Conservation (phyloP, 306 rosid genomes). For the Hippophae gyantsensis region DNA sequence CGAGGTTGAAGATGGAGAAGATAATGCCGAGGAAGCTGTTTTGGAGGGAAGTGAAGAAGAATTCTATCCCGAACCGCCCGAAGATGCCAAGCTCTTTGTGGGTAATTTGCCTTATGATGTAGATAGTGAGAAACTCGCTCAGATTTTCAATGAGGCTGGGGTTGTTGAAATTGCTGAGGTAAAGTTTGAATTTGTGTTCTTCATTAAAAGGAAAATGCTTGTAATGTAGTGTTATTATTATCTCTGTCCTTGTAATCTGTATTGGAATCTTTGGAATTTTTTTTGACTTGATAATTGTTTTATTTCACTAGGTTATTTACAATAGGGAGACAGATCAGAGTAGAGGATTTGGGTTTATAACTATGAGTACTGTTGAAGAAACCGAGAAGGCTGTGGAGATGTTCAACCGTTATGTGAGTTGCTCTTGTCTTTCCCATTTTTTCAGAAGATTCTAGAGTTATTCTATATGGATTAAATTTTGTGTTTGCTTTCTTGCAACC, state of each 20-base stretch:
- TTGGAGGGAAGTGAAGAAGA: slow-evolving; percentile 13
- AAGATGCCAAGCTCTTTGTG: slow-evolving; percentile 39
- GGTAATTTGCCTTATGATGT: slow-evolving; percentile 35
- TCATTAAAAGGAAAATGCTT: background rate
- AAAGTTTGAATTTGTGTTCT: background rate
- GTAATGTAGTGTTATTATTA: too few species aligned
- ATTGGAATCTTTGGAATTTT: background rate
- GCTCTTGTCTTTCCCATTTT: background rate
- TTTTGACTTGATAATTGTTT: background rate
- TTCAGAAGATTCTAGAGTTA: too few species aligned
- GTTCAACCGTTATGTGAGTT: slow-evolving; percentile 33
- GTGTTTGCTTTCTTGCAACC: background rate
- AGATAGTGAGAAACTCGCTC: slow-evolving; percentile 32
- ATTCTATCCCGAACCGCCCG: slow-evolving; percentile 29
- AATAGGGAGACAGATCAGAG: slow-evolving; percentile 38
- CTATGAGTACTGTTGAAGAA: slow-evolving; percentile 36
- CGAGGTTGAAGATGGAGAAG: slow-evolving; percentile 5
- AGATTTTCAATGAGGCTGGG: slow-evolving; percentile 29
- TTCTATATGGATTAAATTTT: background rate
- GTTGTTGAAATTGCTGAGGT: slow-evolving; percentile 41
- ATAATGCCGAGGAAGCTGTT: slow-evolving; percentile 4
- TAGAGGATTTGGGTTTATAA: slow-evolving; percentile 37
- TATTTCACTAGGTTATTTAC: slow-evolving; percentile 25
- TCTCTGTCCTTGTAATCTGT: background rate
- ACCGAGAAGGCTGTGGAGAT: slow-evolving; percentile 35